These are phyloP conservation scores for Phlegmacium glaucopus DNA, from an alignment of 768 basidiomycete genomes.

Conservation along the genomic window DNA sequence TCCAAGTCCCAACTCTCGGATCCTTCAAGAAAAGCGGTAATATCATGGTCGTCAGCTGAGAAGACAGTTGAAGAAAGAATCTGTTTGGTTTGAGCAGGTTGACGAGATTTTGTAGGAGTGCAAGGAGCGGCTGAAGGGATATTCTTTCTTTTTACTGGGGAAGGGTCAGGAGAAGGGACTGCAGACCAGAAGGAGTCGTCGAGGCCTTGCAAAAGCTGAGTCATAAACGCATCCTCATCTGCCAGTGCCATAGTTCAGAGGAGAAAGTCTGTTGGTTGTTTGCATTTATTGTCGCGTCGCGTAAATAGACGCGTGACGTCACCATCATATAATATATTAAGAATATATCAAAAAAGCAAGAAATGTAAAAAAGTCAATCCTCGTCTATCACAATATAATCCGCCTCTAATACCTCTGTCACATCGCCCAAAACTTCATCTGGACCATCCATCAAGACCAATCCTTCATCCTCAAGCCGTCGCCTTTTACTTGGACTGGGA, in stretches of 20 bases:
- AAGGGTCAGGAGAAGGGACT: slow-evolving; percentile 32
- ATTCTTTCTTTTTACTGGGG: slow-evolving; percentile 22
- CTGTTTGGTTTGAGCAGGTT: slow-evolving; percentile 6
- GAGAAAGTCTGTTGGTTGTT: background rate
- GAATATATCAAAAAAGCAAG: too few relatives aligned
- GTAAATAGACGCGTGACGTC: slow-evolving; percentile 1
- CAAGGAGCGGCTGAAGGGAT: slow-evolving; percentile 7
- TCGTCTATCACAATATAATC: slow-evolving; percentile 28
- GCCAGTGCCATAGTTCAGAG: slow-evolving; percentile 1
- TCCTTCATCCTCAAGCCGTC: slow-evolving; percentile 71
- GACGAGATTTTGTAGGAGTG: slow-evolving; percentile 8
- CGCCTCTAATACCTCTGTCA: slow-evolving; percentile 7
- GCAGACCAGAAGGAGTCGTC: slow-evolving; percentile 51
- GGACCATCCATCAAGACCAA: slow-evolving; percentile 61
- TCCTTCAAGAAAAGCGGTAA: slow-evolving; percentile 54
- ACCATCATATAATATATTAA: too few relatives aligned
- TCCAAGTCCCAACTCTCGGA: slow-evolving; percentile 72
- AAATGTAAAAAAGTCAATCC: too few relatives aligned
- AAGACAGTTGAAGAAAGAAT: slow-evolving; percentile 21
- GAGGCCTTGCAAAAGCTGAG: slow-evolving; percentile 37
- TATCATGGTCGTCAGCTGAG: slow-evolving; percentile 36
- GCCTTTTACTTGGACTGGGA: slow-evolving; percentile 60
- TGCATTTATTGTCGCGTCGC: slow-evolving; percentile 5
- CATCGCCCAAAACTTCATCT: slow-evolving; percentile 32
- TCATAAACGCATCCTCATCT: slow-evolving; percentile 29